Percentiles rank a stretch among this genome's conserved stretches.
Evolutionary conservation across 2,329 filamentous ascomycete genomes (phyloP).

Genomic region (Xylaria polymorpha): DNA sequence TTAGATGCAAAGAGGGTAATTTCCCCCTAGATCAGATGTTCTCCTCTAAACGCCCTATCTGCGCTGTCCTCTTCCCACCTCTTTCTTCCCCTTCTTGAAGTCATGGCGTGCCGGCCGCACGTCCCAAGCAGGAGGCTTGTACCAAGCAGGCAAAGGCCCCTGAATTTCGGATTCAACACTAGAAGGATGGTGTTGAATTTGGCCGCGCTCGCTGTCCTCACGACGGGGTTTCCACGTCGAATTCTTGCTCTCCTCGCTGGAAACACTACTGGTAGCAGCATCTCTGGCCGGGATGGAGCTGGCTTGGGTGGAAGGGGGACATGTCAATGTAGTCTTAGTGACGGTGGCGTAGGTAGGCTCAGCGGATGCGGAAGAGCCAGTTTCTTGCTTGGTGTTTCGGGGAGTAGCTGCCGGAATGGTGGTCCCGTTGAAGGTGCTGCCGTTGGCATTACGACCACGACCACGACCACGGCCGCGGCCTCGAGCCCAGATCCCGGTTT

Average conservation of each 20-base stretch:
- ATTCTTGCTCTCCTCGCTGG: neutral
- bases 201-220: neutral
- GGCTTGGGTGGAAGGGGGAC: neutral
- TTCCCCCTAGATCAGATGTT: neutral
- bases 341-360: neutral
- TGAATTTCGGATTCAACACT: neutral
- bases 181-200: neutral
- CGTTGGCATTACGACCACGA: neutral
- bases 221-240: neutral
- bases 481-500: neutral
- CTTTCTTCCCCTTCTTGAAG: neutral
- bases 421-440: neutral
- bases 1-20: neutral
- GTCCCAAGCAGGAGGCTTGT: constrained; percentile 5
- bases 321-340: neutral
- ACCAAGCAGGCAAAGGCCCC: neutral
- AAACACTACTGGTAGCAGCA: neutral
- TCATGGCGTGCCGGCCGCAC: neutral
- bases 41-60: neutral
- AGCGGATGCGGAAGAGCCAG: neutral
- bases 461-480: neutral
- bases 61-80: neutral
- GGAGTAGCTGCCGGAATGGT: neutral
- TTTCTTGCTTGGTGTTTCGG: neutral
- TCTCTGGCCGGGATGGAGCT: neutral